phyloP scores from a whole-genome alignment of 1,139 yeast genomes.

The Saccharomyces hybrid region DNA sequence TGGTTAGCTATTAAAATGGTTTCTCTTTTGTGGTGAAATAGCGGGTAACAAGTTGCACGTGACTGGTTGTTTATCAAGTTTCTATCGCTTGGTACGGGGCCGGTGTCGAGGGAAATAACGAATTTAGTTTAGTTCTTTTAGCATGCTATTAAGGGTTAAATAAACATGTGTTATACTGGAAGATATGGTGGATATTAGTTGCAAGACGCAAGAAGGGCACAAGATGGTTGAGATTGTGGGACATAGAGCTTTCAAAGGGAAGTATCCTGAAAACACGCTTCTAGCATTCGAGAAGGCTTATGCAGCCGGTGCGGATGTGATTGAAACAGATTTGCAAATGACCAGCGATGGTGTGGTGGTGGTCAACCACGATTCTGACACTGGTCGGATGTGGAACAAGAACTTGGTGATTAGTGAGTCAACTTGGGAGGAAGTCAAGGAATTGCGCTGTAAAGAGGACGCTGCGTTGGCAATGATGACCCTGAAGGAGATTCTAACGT shows the following conservation, averaged over 20 bases:
- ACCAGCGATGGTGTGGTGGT: slow-evolving; percentile 66
- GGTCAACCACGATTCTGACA: slow-evolving; percentile 51
- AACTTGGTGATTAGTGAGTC: slow-evolving; percentile 36
- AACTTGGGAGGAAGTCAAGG: slow-evolving; percentile 38
- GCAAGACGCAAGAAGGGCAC: neutral
- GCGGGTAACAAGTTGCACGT: neutral
- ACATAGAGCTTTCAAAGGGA: slow-evolving; percentile 36
- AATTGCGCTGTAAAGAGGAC: slow-evolving; percentile 46
- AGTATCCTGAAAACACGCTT: slow-evolving; percentile 72
- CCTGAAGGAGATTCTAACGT: slow-evolving; percentile 49
- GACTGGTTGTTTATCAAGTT: neutral
- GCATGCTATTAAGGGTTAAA: neutral
- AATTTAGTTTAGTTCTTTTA: neutral
- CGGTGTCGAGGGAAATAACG: neutral
- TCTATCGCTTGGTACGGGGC: neutral
- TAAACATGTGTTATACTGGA: neutral
- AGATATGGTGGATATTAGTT: neutral
- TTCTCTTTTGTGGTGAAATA: neutral
- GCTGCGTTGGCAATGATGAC: slow-evolving; percentile 55
- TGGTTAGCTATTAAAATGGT: no score
- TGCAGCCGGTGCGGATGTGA: slow-evolving; percentile 57
- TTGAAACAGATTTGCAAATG: slow-evolving; percentile 84
- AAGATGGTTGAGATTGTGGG: slow-evolving; percentile 35
- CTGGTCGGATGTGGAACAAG: slow-evolving; percentile 34
- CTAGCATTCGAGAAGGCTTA: slow-evolving; percentile 65